Evolutionary conservation across 1,284 basidiomycete genomes (phyloP), one percentile per base, ranked within the genome.

Genomic region (Apiotrichum sp.): DNA sequence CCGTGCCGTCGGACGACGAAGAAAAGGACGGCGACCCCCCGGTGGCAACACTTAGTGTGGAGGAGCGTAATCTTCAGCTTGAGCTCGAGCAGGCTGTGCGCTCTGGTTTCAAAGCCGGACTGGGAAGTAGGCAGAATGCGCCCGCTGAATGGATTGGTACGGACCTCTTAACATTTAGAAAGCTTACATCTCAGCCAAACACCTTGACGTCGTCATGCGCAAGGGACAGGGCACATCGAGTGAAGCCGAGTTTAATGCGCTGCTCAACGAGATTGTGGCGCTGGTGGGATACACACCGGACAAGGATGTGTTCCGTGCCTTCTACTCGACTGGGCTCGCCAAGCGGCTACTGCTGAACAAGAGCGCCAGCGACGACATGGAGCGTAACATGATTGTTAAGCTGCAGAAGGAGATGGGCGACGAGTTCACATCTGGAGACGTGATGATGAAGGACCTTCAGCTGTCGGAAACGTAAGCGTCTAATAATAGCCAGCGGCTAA

Each of bases 281-380:
- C 76, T 98, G 47, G 95, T 96, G 74, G 81, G 92, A 45, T 96
- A 86, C 72, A 93, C 91, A 3, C 63, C 63, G 58, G 90, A 93
- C 72, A 91, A 89, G 72, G 91, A 95, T 67, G 89, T 93, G 16
- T 97, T 97, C 76, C 86, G 93, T 66, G 88, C 88, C 35, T 98
- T 96, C 77, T 99, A 98, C 76, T 88, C 89, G 69, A 84, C 89
- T 8, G 84, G 86, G 47, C 79, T 98, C 52, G 89, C 93, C 16
- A 96, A 91, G 78, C 83, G 95, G 40, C 72, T 99, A 54, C 78
- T 99, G 40, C 79, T 97, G 16, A 85, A 86, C 65, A 86, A 86
- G 69, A 91, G 87, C 52, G 93, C 95, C 0, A 89, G 86, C 6
- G 86, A 92, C 65, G 93, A 98, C 70, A 87, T 93, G 66, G 95